Conservation (phyloP, 305 asterid genomes). For the Andrographis paniculata region DNA sequence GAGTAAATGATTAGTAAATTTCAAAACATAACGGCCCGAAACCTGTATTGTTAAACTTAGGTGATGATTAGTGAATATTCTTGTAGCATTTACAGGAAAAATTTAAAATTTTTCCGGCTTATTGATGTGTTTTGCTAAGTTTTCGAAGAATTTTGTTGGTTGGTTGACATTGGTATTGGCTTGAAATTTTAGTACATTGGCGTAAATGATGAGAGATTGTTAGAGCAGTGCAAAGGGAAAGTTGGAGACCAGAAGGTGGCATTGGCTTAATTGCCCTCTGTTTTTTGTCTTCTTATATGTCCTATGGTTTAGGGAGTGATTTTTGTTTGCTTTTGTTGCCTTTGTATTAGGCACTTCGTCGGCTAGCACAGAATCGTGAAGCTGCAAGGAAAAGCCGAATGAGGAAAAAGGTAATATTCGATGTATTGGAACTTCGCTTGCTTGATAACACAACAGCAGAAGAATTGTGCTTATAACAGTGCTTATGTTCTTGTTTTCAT, state of each 20-base stretch:
- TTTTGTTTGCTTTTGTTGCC: background rate
- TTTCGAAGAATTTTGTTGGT: too few relatives aligned
- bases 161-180: conserved; percentile 15
- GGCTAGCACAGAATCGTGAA: conserved; percentile 96
- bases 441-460: too few relatives aligned
- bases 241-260: conserved; percentile 77
- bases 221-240: conserved; percentile 38
- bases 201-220: conserved; percentile 34
- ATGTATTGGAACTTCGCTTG: background rate
- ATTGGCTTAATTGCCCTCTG: conserved; percentile 11
- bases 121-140: too few relatives aligned
- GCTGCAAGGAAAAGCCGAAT: conserved; percentile 91
- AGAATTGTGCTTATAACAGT: background rate
- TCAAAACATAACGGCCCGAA: too few relatives aligned
- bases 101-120: too few relatives aligned
- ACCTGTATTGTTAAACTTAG: too few relatives aligned
- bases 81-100: too few relatives aligned
- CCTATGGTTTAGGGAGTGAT: background rate
- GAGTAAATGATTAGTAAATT: conserved; percentile 37
- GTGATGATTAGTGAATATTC: background rate
- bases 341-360: conserved; percentile 51
- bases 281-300: background rate
- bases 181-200: conserved; percentile 39
- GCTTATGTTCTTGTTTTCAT: background rate
- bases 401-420: conserved; percentile 62